Base-by-base conservation (phyloP, 192 early-diverging fungal genomes). In the Mortierella hygrophila region DNA sequence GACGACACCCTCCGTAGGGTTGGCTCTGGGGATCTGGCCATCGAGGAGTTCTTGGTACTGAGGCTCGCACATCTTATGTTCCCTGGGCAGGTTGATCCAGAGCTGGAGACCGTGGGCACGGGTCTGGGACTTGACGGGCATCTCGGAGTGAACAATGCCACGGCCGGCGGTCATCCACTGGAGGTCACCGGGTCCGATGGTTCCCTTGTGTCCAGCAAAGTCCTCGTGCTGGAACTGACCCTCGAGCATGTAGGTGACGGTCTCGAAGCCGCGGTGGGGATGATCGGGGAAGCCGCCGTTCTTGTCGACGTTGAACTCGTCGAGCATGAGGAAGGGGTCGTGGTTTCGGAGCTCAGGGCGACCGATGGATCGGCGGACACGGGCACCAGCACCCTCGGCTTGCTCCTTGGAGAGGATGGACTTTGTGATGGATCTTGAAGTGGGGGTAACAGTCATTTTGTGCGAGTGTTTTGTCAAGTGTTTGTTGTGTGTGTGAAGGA, bases 331-430 rank as follows among this genome's bases (percentile, higher is more conserved):
- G 75, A 89, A 89, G 65, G 85, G 88, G 70, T 89, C 88, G 73
- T 87, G 88, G 70, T 81, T 81, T 26, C 79, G 72, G 46, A 81
- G 79, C 47, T 81, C 79, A 29, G 82, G 89, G 7, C 91, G 92
- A 47, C 95, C 95, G 70, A 98, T 94, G 21, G 93, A 91, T 9
- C 97, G 92, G 65, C 94, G 94, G 35, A 98, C 96, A 72, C 89
- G 89, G 46, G 96, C 95, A 44, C 96, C 97, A 46, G 88, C 95
- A 41, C 96, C 96, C 82, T 98, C 97, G 71, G 91, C 88, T 89
- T 93, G 92, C 9, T 81, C 79, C 52, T 44, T 47, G 23, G 79
- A 81, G 35, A 75, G 79, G 26, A 81, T 65, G n/a, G 79, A n/a
- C 46, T 75, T 74, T 72, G 74, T 38, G 69, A 81, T 75, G 4